Evolutionary conservation across 768 basidiomycete genomes (phyloP), one percentile per base, ranked within the genome.

Genomic region (Auricularia sp.): DNA sequence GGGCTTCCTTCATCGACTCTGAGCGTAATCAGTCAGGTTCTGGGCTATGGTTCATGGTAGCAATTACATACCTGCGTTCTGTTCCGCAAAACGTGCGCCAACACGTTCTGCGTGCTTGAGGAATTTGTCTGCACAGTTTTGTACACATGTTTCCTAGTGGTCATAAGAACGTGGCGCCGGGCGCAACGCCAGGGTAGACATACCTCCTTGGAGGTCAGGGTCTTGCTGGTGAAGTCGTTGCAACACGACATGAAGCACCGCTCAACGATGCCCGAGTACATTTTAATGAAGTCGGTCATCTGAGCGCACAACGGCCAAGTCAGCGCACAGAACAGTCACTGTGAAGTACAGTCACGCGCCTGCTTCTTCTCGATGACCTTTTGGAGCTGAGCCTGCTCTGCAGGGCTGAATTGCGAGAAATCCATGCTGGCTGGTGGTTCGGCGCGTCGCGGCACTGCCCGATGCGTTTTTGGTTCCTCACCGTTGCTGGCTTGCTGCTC

Each of bases 211-310:
- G 88, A 87, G 11, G 89, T 91, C 65, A 99, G 79, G 0, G 94
- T 86, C 77, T 94, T 97, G 81, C 89, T 91, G 33, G 95, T 98
- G 71, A 99, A 98, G 74, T 99, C 96, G 74, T 95, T 95, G 71
- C 89, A 89, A 75, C 96, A 99, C 14, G 91, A 81, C 70, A 81
- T 93, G 83, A 99, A 99, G 76, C 96, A 99, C 70, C 92, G 87
- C 75, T 98, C 96, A 37, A 95, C 94, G 64, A 99, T 83, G 73
- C 87, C 89, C 29, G 93, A 90, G 77, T 99, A 98, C 77, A 98
- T 88, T 72, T 83, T 84, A 81, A 99, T 81, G 72, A 99, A 98
- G 80, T 98, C 96, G 82, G 96, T 92, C 94, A 99, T 96, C 95
- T 98, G 73, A 29, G 8, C 7, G 39, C 39, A 7, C 8, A 14